A percentile compares a stretch with the other conserved stretches of the same genome.
Evolutionary conservation across 352 stramenopile genomes (phyloP).

Genomic region (Blastocystis sp.): DNA sequence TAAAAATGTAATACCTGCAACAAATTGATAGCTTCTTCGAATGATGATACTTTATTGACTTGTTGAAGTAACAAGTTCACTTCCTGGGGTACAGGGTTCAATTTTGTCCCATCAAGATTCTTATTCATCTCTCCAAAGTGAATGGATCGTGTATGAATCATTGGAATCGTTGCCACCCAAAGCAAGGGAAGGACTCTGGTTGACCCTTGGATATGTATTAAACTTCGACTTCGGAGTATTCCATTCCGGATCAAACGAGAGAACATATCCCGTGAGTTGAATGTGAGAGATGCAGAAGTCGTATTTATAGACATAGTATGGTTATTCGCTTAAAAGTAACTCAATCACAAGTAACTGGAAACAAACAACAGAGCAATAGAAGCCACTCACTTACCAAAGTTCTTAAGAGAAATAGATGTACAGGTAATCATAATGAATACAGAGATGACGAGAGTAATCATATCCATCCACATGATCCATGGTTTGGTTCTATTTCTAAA

Average conservation of each 20-base stretch:
- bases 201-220: neutral
- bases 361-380: neutral
- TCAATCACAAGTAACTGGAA: neutral
- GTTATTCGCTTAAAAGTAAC: neutral
- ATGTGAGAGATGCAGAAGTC: neutral
- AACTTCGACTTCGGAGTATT: neutral
- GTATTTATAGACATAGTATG: neutral
- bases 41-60: neutral
- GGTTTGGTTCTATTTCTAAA: conserved; percentile 27
- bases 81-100: neutral
- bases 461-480: conserved; percentile 23
- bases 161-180: neutral
- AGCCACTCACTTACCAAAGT: neutral
- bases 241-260: neutral
- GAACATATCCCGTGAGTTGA: neutral
- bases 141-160: neutral
- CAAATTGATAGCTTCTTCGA: neutral
- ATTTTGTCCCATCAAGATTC: neutral
- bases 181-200: neutral
- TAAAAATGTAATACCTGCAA: neutral
- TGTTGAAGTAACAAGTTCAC: neutral
- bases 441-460: conserved; percentile 24
- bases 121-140: neutral
- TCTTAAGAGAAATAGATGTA: conserved; percentile 48
- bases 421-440: conserved; percentile 61